Evolutionary conservation across 1,284 basidiomycete species (phyloP).

Genomic region (Papiliotrema terrestris): DNA sequence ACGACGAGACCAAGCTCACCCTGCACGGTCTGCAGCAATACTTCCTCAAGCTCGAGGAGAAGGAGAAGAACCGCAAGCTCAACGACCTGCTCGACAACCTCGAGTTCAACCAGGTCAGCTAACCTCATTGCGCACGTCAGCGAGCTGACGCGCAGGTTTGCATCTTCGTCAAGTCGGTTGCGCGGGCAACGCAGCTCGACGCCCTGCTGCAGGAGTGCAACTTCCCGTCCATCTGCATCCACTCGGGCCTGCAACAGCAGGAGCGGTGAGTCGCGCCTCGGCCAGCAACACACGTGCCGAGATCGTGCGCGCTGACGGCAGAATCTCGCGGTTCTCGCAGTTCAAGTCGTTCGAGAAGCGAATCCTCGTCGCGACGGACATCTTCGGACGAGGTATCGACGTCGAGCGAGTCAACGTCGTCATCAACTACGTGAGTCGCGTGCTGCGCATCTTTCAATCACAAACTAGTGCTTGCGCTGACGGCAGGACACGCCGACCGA

Average conservation of each 20-base stretch:
- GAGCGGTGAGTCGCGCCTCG: conserved; percentile 68
- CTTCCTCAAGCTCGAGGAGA: conserved; percentile 94
- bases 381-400: conserved; percentile 95
- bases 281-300: too few species aligned
- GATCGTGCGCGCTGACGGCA: conserved; percentile 46
- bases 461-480: too few species aligned
- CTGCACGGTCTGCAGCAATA: conserved; percentile 98
- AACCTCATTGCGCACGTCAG: background rate
- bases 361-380: conserved; percentile 95
- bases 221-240: conserved; percentile 97
- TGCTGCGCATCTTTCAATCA: too few species aligned
- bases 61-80: conserved; percentile 93
- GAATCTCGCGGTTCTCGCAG: conserved; percentile 94
- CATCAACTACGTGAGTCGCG: conserved; percentile 64
- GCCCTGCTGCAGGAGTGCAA: conserved; percentile 95
- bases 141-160: conserved; percentile 80
- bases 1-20: conserved; percentile 98
- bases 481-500: conserved; percentile 80
- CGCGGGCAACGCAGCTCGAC: conserved; percentile 93
- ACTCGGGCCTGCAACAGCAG: conserved; percentile 89
- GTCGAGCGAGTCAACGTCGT: conserved; percentile 97
- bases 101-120: conserved; percentile 92
- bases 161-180: conserved; percentile 98
- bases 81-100: conserved; percentile 94
- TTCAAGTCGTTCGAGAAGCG: conserved; percentile 99